Conservation (phyloP, 2,329 filamentous ascomycete species). For the Venturia aucupariae region DNA sequence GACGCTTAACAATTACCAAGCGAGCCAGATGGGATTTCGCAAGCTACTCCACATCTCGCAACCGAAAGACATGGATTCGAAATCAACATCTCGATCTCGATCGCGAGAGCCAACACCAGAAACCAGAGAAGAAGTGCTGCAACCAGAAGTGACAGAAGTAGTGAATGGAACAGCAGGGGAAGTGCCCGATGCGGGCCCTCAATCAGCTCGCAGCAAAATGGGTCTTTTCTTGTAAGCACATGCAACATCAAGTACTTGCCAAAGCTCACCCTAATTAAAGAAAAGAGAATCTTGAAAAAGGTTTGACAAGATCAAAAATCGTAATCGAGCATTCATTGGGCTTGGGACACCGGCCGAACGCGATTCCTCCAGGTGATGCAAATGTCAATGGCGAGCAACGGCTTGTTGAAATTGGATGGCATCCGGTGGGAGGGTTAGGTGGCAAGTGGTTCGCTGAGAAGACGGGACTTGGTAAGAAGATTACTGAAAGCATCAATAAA, state of each 20-base stretch:
- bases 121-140: background rate
- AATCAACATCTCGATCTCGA: background rate
- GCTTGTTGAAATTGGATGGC: slow-evolving; percentile 48
- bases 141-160: background rate
- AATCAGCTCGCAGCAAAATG: slow-evolving; percentile 4
- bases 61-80: background rate
- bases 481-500: slow-evolving; percentile 44
- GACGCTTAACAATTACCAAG: background rate
- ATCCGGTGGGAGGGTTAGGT: slow-evolving; percentile 46
- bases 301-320: slow-evolving; percentile 28
- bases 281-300: slow-evolving; percentile 11
- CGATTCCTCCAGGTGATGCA: slow-evolving; percentile 33
- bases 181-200: background rate
- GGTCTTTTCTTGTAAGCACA: slow-evolving; percentile 8
- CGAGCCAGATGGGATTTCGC: background rate
- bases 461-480: slow-evolving; percentile 46
- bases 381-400: slow-evolving; percentile 30
- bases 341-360: slow-evolving; percentile 37
- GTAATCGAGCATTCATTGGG: slow-evolving; percentile 37
- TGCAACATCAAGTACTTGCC: background rate
- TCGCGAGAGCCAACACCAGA: background rate
- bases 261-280: background rate
- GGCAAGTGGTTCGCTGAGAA: slow-evolving; percentile 52
- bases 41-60: background rate
- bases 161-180: background rate